Conservation (phyloP, 805 yeast genomes). For the Sporopachydermia lactativora region DNA sequence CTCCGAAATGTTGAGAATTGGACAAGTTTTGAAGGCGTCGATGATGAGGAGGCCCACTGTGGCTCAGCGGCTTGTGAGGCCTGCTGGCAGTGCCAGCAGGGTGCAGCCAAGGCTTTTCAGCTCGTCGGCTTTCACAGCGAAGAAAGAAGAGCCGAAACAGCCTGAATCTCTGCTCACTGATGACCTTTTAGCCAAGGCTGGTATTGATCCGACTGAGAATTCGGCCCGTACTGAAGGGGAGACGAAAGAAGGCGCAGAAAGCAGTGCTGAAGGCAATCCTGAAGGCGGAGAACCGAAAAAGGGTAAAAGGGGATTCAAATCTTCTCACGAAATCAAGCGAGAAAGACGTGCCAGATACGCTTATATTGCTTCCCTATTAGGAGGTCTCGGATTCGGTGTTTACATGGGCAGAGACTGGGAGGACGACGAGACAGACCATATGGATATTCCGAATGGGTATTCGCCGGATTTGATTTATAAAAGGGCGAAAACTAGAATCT, state of each 20-base stretch:
- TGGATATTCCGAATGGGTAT: constrained; percentile 50
- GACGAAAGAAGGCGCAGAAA: constrained; percentile 9
- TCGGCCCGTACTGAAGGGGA: constrained; percentile 9
- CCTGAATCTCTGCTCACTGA: constrained; percentile 56
- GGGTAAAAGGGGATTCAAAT: constrained; percentile 35
- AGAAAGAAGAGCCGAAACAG: constrained; percentile 13
- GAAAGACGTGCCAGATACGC: constrained; percentile 69
- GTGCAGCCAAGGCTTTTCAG: too few species aligned
- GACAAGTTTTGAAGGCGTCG: too few species aligned
- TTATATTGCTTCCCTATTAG: constrained; percentile 39
- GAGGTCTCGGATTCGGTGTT: constrained; percentile 35
- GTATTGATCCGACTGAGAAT: constrained; percentile 43
- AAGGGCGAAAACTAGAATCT: constrained; percentile 58
- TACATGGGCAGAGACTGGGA: constrained; percentile 78
- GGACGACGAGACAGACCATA: constrained; percentile 47
- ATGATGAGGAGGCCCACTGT: too few species aligned
- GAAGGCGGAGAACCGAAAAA: constrained; percentile 9
- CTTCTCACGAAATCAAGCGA: constrained; percentile 68
- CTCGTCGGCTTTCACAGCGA: constrained; percentile 5
- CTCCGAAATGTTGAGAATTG: too few species aligned
- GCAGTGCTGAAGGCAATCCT: constrained; percentile 8
- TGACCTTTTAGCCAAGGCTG: constrained; percentile 72
- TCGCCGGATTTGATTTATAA: constrained; percentile 48
- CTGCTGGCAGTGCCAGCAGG: too few species aligned
- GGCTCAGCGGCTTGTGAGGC: too few species aligned